Percentiles rank a stretch among this genome's conserved stretches.
phyloP scores from a whole-genome alignment of 345 rosid genomes.

The Raphanus sativus region DNA sequence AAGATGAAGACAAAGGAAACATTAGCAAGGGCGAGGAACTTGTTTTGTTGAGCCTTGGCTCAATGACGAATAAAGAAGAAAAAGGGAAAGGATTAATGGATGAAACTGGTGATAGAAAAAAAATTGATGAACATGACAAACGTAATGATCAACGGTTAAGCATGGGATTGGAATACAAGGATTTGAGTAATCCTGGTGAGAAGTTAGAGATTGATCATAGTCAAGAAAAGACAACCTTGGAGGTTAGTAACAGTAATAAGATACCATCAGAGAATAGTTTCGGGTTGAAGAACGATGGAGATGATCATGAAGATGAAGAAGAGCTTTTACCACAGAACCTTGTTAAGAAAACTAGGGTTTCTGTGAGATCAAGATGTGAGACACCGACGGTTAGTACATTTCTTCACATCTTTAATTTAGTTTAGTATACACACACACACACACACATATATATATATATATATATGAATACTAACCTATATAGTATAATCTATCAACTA shows the following conservation, averaged over 20 bases:
- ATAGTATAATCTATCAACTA: not conserved
- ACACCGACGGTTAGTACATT: constrained; percentile 71
- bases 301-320: constrained; percentile 51
- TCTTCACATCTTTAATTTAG: constrained; percentile 2
- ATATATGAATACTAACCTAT: not conserved
- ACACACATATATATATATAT: not conserved
- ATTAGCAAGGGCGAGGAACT: constrained; percentile 52
- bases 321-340: constrained; percentile 57
- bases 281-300: constrained; percentile 32
- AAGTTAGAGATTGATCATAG: constrained; percentile 28
- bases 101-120: not conserved
- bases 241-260: constrained; percentile 17
- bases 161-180: constrained; percentile 57
- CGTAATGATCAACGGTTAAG: constrained; percentile 29
- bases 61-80: constrained; percentile 40
- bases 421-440: not conserved
- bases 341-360: constrained; percentile 84
- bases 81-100: constrained; percentile 8
- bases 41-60: constrained; percentile 65
- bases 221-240: constrained; percentile 16
- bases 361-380: constrained; percentile 81
- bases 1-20: constrained; percentile 12
- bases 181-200: constrained; percentile 45
- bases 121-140: constrained; percentile 20
- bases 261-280: constrained; percentile 32